These are phyloP conservation scores for Sordaria brevicollis DNA, from an alignment of 495 filamentous ascomycete genomes.

Conservation along the genomic window DNA sequence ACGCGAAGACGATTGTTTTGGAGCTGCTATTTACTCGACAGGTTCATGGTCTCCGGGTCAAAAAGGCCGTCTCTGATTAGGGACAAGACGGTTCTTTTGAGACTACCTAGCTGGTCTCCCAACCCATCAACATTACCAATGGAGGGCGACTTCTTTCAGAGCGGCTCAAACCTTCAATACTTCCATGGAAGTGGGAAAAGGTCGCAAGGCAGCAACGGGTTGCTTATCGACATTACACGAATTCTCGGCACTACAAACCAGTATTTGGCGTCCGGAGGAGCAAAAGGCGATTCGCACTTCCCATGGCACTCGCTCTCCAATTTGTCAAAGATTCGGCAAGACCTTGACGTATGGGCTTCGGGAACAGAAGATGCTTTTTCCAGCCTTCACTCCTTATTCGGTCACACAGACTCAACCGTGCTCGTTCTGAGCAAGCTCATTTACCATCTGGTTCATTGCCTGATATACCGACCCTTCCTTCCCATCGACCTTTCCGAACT, in stretches of 20 bases:
- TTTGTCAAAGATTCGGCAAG: slow-evolving; percentile 74
- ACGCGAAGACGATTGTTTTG: slow-evolving; percentile 68
- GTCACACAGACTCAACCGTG: slow-evolving; percentile 64
- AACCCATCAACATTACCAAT: slow-evolving; percentile 43
- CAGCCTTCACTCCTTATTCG: slow-evolving; percentile 61
- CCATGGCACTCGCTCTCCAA: slow-evolving; percentile 81
- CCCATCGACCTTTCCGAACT: slow-evolving; percentile 74
- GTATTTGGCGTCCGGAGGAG: slow-evolving; percentile 73
- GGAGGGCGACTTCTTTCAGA: slow-evolving; percentile 69
- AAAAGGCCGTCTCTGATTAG: slow-evolving; percentile 65
- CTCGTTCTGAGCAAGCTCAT: slow-evolving; percentile 74
- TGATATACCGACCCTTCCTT: slow-evolving; percentile 76
- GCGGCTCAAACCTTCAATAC: slow-evolving; percentile 60
- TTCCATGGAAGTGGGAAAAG: slow-evolving; percentile 54
- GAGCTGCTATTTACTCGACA: slow-evolving; percentile 75
- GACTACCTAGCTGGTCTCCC: slow-evolving; percentile 58
- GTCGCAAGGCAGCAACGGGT: slow-evolving; percentile 55
- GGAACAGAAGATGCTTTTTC: slow-evolving; percentile 72
- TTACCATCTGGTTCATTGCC: slow-evolving; percentile 74
- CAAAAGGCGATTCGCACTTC: slow-evolving; percentile 81
- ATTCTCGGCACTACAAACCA: slow-evolving; percentile 75
- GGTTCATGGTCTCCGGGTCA: slow-evolving; percentile 68
- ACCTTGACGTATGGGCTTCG: slow-evolving; percentile 75
- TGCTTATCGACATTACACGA: slow-evolving; percentile 73
- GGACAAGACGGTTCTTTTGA: slow-evolving; percentile 62